Evolutionary conservation across 2,329 filamentous ascomycete species (phyloP).

Genomic region (Neospermospora avenae): DNA sequence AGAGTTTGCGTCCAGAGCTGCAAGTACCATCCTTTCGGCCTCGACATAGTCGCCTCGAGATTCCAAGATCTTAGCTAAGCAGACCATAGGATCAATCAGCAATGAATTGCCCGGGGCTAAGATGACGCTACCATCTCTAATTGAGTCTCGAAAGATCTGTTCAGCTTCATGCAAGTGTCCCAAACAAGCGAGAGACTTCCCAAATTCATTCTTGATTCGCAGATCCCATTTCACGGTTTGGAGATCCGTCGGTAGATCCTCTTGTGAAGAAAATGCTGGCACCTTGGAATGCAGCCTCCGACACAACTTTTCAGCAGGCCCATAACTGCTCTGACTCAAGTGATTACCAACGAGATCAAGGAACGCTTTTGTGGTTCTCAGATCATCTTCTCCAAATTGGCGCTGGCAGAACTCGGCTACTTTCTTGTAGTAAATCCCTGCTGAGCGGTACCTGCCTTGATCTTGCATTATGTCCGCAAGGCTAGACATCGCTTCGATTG

Average conservation of each 20-base stretch:
- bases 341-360: not conserved
- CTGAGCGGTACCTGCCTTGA: not conserved
- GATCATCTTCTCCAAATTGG: not conserved
- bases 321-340: not conserved
- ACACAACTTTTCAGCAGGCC: not conserved
- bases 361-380: not conserved
- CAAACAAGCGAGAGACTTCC: not conserved
- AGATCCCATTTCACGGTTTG: no score
- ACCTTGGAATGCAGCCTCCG: not conserved
- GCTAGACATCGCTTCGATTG: not conserved
- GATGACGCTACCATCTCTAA: not conserved
- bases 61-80: not conserved
- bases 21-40: not conserved
- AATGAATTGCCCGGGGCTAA: not conserved
- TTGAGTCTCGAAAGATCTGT: not conserved
- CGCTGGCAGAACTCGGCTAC: not conserved
- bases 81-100: not conserved
- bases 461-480: not conserved
- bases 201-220: not conserved
- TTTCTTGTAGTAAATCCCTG: not conserved
- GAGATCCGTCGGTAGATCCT: no score
- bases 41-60: not conserved
- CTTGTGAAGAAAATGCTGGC: not conserved
- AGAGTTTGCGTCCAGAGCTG: not conserved
- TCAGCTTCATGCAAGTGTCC: not conserved